Evolutionary conservation across 2,329 filamentous ascomycete species (phyloP), one percentile per base, ranked within the genome.

Genomic region (Dryadomyces quercus-mongolicae): DNA sequence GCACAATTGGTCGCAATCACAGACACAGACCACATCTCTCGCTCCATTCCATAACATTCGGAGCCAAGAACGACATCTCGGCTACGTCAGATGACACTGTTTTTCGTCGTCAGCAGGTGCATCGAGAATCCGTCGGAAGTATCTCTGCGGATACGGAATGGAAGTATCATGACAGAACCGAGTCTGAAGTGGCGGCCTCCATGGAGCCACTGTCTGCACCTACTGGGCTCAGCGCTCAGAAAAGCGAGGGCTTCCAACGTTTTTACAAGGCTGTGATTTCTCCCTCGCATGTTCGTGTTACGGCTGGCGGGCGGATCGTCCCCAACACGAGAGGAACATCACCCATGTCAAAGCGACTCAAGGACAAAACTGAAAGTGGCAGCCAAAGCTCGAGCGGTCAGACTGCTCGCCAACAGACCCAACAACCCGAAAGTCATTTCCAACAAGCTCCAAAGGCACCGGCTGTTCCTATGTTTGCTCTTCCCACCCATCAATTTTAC

Each of bases 201-300:
- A 67, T 63, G 45, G 75, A 75, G 49, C 77, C 78, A 7, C 67
- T 80, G 40, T 68, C 75, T 51, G 79, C 79, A 21, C 80, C 80
- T 12, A 65, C 72, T 20, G 77, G 73, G 9, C 65, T 77, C 38
- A 67, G 65, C 42, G 75, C 77, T 25, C 81, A 84, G 63, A 75
- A 77, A 60, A 75, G 74, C 38, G 80, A 84, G 63, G 82, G 82
- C n/a, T 85, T 85, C 60, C 77, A 82, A 64, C 73, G 76, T 52
- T 85, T 85, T 63, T 84, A 81, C 68, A 81, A 82, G 63, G 80
- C 81, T 12, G 82, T 85, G n/a, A 74, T 80, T 5, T 85, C 82
- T 38, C 82, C 82, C 8, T 82, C 80, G 15, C 80, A 85, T 64
- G 76, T 85, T 58, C 77, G 82, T 16, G 82, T 85, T 51, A 85